Percentiles rank a stretch among this genome's conserved stretches.
These are phyloP conservation scores for Geotrichum reessii DNA, from an alignment of 1,139 yeast genomes.

Conservation along the genomic window DNA sequence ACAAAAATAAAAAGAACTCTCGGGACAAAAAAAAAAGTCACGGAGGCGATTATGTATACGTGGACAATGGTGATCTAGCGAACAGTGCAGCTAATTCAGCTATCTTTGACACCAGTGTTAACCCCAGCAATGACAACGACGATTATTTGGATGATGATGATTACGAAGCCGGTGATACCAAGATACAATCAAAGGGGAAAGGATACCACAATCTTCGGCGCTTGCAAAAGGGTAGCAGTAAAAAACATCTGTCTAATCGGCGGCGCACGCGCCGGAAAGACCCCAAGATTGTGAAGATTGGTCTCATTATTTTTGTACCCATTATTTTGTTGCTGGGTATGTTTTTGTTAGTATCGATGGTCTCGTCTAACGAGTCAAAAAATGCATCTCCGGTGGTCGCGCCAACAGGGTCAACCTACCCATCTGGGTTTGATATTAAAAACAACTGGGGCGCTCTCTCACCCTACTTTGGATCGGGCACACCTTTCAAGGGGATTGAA, in stretches of 20 bases:
- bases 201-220: neutral
- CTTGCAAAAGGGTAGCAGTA: neutral
- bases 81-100: neutral
- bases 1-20: neutral
- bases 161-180: neutral
- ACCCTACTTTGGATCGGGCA: constrained; percentile 40
- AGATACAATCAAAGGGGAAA: constrained; percentile 5
- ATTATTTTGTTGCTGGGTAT: constrained; percentile 26
- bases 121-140: neutral
- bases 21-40: neutral
- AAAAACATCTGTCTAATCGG: constrained; percentile 3
- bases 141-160: neutral
- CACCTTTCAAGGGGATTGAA: constrained; percentile 32
- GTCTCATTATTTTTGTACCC: constrained; percentile 29
- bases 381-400: constrained; percentile 37
- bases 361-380: constrained; percentile 25
- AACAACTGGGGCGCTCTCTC: constrained; percentile 42
- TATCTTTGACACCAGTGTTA: neutral
- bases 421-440: constrained; percentile 38
- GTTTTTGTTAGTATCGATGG: constrained; percentile 26
- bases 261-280: constrained; percentile 1
- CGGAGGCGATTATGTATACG: constrained; percentile 1
- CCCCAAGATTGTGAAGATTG: constrained; percentile 11
- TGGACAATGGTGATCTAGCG: constrained; percentile 7
- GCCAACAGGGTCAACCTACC: constrained; percentile 37